phyloP scores from a whole-genome alignment of 148 eudicot genomes.

The Rhododendron molle region DNA sequence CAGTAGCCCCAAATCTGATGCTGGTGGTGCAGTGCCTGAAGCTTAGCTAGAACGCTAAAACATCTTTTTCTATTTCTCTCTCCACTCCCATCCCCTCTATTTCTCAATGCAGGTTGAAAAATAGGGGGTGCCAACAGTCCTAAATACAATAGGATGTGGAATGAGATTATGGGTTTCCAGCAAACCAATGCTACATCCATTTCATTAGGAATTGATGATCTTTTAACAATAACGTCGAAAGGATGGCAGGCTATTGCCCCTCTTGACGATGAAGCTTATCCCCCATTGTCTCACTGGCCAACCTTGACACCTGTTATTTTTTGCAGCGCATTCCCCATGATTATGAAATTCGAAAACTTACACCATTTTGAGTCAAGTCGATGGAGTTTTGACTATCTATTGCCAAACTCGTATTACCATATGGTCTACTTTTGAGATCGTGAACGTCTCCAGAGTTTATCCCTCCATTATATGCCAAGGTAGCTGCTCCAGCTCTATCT shows the following conservation, averaged over 20 bases:
- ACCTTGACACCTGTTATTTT: neutral
- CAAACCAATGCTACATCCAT: neutral
- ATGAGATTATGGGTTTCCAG: neutral
- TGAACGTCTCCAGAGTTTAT: neutral
- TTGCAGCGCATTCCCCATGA: neutral
- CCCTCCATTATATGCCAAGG: neutral
- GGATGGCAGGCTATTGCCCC: neutral
- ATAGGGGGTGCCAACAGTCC: neutral
- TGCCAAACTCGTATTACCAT: neutral
- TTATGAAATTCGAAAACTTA: neutral
- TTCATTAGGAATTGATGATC: neutral
- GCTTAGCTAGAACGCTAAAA: neutral
- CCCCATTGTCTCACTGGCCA: neutral
- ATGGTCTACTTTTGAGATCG: neutral
- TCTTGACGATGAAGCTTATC: neutral
- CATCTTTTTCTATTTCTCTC: neutral
- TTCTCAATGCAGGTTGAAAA: too few relatives aligned
- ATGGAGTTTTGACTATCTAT: neutral
- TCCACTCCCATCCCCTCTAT: neutral
- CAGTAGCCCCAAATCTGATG: neutral
- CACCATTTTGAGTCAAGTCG: neutral
- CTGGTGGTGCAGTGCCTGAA: neutral
- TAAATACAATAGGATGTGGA: neutral
- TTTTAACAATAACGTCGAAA: neutral
- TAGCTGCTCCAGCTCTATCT: neutral